phyloP scores from a whole-genome alignment of 257 asterid species.

The Jacaranda copaia region DNA sequence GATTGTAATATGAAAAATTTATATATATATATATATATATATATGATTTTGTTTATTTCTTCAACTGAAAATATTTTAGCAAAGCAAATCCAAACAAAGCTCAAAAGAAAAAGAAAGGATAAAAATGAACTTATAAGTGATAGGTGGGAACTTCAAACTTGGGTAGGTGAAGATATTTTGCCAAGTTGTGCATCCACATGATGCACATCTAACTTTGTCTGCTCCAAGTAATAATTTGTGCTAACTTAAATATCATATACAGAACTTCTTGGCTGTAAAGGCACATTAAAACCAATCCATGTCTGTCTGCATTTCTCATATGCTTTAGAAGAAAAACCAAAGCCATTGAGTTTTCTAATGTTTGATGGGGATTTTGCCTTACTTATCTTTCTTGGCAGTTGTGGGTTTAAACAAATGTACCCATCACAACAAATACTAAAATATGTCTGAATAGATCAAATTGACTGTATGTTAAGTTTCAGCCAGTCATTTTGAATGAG shows the following conservation, averaged over 20 bases:
- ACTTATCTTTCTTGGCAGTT: constrained; percentile 16
- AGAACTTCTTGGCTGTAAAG: background rate
- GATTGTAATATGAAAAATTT: too few relatives aligned
- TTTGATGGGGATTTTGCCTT: background rate
- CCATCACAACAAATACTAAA: constrained; percentile 29
- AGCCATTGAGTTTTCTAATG: background rate
- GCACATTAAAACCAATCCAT: background rate
- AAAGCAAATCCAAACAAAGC: too few relatives aligned
- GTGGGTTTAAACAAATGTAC: constrained; percentile 7
- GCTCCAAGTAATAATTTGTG: background rate
- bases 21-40: too few relatives aligned
- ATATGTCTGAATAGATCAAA: background rate
- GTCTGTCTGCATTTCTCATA: constrained; percentile 16
- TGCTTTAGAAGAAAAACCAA: constrained; percentile 5
- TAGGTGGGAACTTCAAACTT: constrained; percentile 14
- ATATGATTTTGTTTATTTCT: too few relatives aligned
- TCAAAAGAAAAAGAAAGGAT: background rate
- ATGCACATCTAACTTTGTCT: background rate
- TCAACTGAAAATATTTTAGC: too few relatives aligned
- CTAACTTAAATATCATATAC: constrained; percentile 6
- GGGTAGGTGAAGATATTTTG: constrained; percentile 34
- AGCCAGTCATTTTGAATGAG: constrained; percentile 26
- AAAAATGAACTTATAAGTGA: constrained; percentile 2
- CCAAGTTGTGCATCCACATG: background rate
- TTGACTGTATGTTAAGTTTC: constrained; percentile 12